These are phyloP conservation scores for Solanum sejunctum DNA, from an alignment of 257 asterid species.

Conservation along the genomic window DNA sequence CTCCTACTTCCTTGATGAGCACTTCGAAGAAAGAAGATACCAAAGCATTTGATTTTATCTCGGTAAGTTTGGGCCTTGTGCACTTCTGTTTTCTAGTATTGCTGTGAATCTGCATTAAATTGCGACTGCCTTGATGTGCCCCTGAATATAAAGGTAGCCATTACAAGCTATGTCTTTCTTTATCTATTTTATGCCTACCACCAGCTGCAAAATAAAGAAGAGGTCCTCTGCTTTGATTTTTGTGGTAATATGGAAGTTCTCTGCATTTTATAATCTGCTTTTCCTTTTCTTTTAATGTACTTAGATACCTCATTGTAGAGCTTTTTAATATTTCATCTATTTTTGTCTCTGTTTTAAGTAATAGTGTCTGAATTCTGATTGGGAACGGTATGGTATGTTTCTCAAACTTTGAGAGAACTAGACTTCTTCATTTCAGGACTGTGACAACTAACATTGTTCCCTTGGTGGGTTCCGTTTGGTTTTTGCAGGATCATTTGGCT, in stretches of 20 bases:
- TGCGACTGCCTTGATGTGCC: neutral
- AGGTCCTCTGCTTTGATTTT: neutral
- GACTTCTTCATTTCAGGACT: neutral
- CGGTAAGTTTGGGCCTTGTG: conserved; percentile 40
- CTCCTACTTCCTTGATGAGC: conserved; percentile 73
- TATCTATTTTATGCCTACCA: neutral
- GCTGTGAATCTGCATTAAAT: neutral
- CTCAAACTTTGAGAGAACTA: neutral
- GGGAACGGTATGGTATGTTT: neutral
- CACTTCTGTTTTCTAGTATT: neutral
- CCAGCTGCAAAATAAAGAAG: neutral
- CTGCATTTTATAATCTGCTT: neutral
- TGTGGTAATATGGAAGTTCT: neutral
- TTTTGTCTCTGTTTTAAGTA: neutral
- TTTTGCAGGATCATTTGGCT: conserved; percentile 84
- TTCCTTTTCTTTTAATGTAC: neutral
- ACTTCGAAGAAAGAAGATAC: conserved; percentile 70
- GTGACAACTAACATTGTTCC: neutral
- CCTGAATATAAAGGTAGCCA: neutral
- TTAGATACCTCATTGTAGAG: neutral
- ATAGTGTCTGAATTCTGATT: neutral
- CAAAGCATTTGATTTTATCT: conserved; percentile 89
- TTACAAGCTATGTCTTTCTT: neutral
- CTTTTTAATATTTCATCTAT: neutral
- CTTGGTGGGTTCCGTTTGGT: neutral